phyloP scores from a whole-genome alignment of 2,329 filamentous ascomycete species.

The Fusarium sp. region DNA sequence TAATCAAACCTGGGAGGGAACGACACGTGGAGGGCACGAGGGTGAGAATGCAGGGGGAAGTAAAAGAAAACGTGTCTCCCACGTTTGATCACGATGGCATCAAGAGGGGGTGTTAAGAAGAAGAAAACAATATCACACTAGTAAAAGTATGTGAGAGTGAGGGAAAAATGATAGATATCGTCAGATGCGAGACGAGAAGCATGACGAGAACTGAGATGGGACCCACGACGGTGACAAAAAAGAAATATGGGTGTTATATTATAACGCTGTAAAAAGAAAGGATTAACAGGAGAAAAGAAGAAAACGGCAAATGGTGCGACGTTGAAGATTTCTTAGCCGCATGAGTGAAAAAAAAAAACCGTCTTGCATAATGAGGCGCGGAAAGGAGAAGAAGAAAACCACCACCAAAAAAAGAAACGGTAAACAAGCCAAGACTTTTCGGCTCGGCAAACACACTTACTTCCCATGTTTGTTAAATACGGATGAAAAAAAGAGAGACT shows the following conservation, averaged over 20 bases:
- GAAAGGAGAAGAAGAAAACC: not conserved
- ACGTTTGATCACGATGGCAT: slow-evolving; percentile 22
- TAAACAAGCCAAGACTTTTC: not conserved
- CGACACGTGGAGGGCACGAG: slow-evolving; percentile 41
- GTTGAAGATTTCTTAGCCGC: not conserved
- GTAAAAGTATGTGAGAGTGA: not conserved
- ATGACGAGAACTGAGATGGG: slow-evolving; percentile 4
- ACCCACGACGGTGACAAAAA: slow-evolving; percentile 9
- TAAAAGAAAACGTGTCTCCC: slow-evolving; percentile 19
- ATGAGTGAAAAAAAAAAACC: not conserved
- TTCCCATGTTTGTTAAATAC: not conserved
- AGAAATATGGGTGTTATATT: not conserved
- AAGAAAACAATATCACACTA: slow-evolving; percentile 1
- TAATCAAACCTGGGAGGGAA: slow-evolving; percentile 7
- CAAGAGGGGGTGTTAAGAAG: not conserved
- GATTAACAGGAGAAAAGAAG: not conserved
- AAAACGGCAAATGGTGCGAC: slow-evolving; percentile 14
- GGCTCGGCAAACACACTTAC: not conserved
- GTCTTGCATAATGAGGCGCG: not conserved
- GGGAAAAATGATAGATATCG: not conserved
- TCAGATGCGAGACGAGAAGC: slow-evolving; percentile 2
- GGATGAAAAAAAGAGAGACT: not conserved
- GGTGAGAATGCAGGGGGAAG: slow-evolving; percentile 3
- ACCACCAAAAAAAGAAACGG: not conserved
- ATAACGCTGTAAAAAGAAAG: not conserved